Base-by-base conservation (phyloP, 1,139 yeast species). In the Zygosaccharomyces sapae region DNA sequence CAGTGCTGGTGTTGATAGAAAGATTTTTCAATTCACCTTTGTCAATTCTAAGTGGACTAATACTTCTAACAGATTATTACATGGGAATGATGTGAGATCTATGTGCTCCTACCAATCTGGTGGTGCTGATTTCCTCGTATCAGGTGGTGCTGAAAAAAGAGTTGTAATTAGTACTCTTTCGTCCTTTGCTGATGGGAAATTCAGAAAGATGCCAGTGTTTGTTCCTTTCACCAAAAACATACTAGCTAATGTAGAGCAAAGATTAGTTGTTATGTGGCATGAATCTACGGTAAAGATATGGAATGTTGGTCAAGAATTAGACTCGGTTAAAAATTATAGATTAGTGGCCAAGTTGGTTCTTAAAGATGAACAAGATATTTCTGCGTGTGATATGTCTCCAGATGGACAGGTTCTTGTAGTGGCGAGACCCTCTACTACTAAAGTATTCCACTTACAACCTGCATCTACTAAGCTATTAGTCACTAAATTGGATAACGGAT, bases 1-100 rank as follows among this genome's bases (percentile, higher is more conserved):
- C 66, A 79, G 95, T 37, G 95, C 94, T 6, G 97, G 98, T 60
- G 92, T 94, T 39, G 98, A 94, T 65, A 77, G 97, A 60, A 89
- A 89, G 62, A 88, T 92, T 45, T 87, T 81, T 61, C 80, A 76
- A 57, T 72, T 67, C 45, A 58, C 70, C 10, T 3, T 10, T 45
- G 18, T 37, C 42, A 16, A 51, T 34, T 19, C 57, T 61, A 81
- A 82, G 63, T 92, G 98, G 98, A 78, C 86, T 10, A 84, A 81
- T 58, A 76, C 81, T 55, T 78, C 81, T 47, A 87, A 83, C 65
- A 75, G 96, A 59, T 73, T 90, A 49, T 74, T 90, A 55, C 97
- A 92, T 67, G 81, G 95, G 38, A 89, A 89, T 62, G 98, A 92
- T 68, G 81, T 92, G 34, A 80, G 98, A 59, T 75, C 95, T 1